Percentiles rank a stretch among this genome's conserved stretches.
Evolutionary conservation across 2,329 filamentous ascomycete species (phyloP).

Genomic region (Fusarium keratoplasticum): DNA sequence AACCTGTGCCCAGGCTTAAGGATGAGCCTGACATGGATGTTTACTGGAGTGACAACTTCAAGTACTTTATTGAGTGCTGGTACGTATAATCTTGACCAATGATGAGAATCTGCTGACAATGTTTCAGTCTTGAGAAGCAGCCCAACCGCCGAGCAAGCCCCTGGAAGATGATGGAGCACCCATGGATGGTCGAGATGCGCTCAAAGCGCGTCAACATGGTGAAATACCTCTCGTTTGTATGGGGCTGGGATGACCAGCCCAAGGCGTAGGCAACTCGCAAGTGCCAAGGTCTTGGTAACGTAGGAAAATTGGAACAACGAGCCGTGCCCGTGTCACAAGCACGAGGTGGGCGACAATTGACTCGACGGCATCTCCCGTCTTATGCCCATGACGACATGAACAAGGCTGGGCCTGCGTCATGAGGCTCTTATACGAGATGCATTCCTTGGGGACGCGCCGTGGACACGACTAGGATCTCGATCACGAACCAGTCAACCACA

Average conservation of each 20-base stretch:
- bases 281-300: slow-evolving; percentile 20
- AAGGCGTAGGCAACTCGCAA: slow-evolving; percentile 33
- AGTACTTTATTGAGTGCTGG: slow-evolving; percentile 99
- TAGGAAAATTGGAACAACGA: slow-evolving; percentile 17
- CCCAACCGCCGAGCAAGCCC: slow-evolving; percentile 87
- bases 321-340: slow-evolving; percentile 18
- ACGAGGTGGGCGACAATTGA: slow-evolving; percentile 6
- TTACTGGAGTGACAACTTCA: slow-evolving; percentile 96
- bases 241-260: slow-evolving; percentile 82
- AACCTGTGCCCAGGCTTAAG: slow-evolving; percentile 94
- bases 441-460: background rate
- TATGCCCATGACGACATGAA: slow-evolving; percentile 25
- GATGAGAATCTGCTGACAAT: slow-evolving; percentile 37
- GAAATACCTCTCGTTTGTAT: slow-evolving; percentile 92
- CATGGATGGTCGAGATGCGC: slow-evolving; percentile 98
- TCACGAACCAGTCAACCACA: slow-evolving; percentile 4
- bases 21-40: slow-evolving; percentile 92
- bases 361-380: slow-evolving; percentile 5
- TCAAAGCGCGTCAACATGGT: slow-evolving; percentile 97
- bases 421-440: slow-evolving; percentile 9
- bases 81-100: slow-evolving; percentile 63
- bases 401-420: slow-evolving; percentile 36
- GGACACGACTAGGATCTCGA: background rate
- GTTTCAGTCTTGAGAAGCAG: slow-evolving; percentile 88
- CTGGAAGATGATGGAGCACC: slow-evolving; percentile 99